phyloP scores from a whole-genome alignment of 352 stramenopile genomes.

The Phytophthora agathidicida region DNA sequence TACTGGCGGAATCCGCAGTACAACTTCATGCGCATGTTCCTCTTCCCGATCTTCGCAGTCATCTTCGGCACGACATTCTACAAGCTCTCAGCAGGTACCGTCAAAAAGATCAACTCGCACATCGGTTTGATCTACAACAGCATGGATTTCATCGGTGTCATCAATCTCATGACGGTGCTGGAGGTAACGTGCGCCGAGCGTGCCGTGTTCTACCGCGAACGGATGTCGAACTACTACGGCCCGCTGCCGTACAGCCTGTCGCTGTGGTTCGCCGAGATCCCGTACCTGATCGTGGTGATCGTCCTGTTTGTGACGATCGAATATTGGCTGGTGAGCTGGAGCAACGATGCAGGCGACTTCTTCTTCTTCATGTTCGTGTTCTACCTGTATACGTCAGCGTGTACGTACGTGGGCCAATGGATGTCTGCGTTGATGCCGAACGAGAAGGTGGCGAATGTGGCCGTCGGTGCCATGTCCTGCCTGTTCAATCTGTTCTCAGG shows the following conservation, averaged over 20 bases:
- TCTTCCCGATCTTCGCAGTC: slow-evolving; percentile 48
- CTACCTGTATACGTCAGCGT: slow-evolving; percentile 59
- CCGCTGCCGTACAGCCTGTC: slow-evolving; percentile 64
- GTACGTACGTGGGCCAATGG: slow-evolving; percentile 65
- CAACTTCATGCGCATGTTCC: slow-evolving; percentile 55
- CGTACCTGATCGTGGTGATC: slow-evolving; percentile 50
- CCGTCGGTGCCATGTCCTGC: slow-evolving; percentile 58
- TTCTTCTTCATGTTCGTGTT: slow-evolving; percentile 42
- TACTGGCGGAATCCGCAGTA: slow-evolving; percentile 61
- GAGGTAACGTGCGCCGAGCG: slow-evolving; percentile 57
- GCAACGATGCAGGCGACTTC: slow-evolving; percentile 21
- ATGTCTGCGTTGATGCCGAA: slow-evolving; percentile 70
- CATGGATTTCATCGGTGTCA: slow-evolving; percentile 66
- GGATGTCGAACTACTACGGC: slow-evolving; percentile 74
- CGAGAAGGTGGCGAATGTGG: slow-evolving; percentile 70
- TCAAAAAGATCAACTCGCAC: slow-evolving; percentile 56
- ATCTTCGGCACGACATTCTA: slow-evolving; percentile 65
- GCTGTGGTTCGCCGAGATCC: slow-evolving; percentile 57
- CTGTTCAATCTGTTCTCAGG: slow-evolving; percentile 65
- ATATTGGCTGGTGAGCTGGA: slow-evolving; percentile 66
- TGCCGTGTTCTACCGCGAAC: slow-evolving; percentile 64
- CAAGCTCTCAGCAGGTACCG: slow-evolving; percentile 28
- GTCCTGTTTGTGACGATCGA: slow-evolving; percentile 52
- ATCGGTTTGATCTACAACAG: slow-evolving; percentile 66
- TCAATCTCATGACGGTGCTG: slow-evolving; percentile 62